Evolutionary conservation across 371 early-diverging fungal species (phyloP), one percentile per base, ranked within the genome.

Genomic region (Syncephalastrum racemosum): DNA sequence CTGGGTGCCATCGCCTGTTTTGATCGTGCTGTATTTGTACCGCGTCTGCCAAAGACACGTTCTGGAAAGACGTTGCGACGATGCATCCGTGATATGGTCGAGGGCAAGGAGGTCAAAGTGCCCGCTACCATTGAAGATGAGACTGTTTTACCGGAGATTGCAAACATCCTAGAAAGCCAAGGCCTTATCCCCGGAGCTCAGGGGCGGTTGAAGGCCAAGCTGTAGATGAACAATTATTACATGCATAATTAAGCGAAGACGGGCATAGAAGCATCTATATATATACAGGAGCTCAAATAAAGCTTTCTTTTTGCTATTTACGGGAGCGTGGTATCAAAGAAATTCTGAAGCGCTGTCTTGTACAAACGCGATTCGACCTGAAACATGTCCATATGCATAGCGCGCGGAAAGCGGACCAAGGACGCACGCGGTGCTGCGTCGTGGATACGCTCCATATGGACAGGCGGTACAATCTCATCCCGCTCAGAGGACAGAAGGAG

Each of bases 61-160:
- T 88, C 89, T 18, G 97, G 97, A 6, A 96, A 97, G 71, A 90
- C 95, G 25, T 75, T 97, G 66, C 77, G 96, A 40, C 83, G 92
- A 48, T 87, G 87, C 40, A 79, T 92, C 47, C 79, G 93, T 20
- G 84, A 84, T 41, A 89, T 91, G 80, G 77, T 83, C n/a, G 82
- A 83, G 15, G 81, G 83, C 18, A 72, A 82, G 63, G 67, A 67
- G 50, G 71, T 83, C 50, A 72, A 70, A 16, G 76, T 90, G 5
- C 94, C 94, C 0, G 87, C 91, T 0, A 94, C 94, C 2, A 92
- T 94, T 27, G 93, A 94, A 65, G 93, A 94, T 44, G 83, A 73
- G 40, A 56, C 80, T 2, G 86, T 85, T 0, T 62, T 87, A 54
- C 63, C 59, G 15, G 89, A 89, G 55, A 73, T 91, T 45, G 68